Evolutionary conservation across 2,329 filamentous ascomycete species (phyloP).

Genomic region (Cladosporium colombiae): DNA sequence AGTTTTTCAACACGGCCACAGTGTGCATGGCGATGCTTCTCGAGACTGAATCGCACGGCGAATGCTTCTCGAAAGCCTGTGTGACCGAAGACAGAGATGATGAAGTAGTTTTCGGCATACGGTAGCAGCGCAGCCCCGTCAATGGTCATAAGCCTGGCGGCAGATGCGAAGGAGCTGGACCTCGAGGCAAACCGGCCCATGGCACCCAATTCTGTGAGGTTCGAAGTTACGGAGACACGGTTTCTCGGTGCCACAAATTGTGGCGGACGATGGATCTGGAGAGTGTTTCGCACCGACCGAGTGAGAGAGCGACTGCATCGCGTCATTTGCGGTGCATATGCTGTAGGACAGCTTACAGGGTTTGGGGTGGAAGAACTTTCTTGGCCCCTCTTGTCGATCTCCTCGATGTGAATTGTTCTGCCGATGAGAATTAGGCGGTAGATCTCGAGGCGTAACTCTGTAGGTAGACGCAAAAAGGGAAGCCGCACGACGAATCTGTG

Average conservation of each 20-base stretch:
- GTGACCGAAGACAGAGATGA: background rate
- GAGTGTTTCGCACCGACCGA: background rate
- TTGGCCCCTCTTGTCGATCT: too few species aligned
- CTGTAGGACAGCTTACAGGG: background rate
- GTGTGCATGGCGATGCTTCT: background rate
- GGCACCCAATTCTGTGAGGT: too few species aligned
- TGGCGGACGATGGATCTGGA: background rate
- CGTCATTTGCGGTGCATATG: background rate
- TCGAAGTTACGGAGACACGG: background rate
- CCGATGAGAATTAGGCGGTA: background rate
- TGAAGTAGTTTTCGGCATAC: background rate
- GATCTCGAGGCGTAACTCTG: conserved; percentile 21
- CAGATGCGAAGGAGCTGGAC: background rate
- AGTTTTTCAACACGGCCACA: background rate
- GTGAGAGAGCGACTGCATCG: background rate
- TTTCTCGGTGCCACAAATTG: background rate
- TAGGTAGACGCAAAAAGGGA: conserved; percentile 21
- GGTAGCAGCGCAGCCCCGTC: background rate
- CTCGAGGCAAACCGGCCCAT: background rate
- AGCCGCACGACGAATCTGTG: background rate
- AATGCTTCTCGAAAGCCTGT: background rate
- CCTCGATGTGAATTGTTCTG: background rate
- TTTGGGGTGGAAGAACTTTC: too few species aligned
- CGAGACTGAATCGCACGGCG: background rate
- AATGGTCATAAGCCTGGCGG: background rate